Base-by-base conservation (phyloP, 352 stramenopile species). In the Globisporangium barbulae region DNA sequence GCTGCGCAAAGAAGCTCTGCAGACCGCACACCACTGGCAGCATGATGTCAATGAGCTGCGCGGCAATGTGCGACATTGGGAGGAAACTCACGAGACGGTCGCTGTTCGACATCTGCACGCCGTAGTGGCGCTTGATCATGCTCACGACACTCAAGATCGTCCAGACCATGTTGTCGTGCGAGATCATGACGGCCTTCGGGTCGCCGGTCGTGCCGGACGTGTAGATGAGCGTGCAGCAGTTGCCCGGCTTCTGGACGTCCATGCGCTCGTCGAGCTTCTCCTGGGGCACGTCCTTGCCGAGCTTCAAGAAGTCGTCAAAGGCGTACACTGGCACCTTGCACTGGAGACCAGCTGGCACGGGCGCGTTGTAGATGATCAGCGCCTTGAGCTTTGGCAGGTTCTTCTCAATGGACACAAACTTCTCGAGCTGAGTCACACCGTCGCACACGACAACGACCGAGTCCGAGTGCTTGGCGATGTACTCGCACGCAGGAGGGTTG, bases 181-280 rank as follows among this genome's bases (percentile, higher is more conserved):
- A 97, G 63, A 98, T 93, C 94, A 98, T 98, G 30, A 98, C 96
- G 28, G 91, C 94, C 78, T 98, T 98, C n/a, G 96, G 96, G 64
- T 90, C 73, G 33, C 96, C 91, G 19, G 96, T 98, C 63, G 94
- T 98, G 64, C 96, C 96, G 31, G 89, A 98, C 58, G 94, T 98
- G 80, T 98, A 98, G 64, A 98, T 97, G 53, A 98, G 76, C 63
- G 89, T 88, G 71, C 83, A 91, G 72, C 88, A 97, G 69, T 97
- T 78, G 42, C 88, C 87, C 0, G 91, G 89, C 65, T 92, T 90
- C 67, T 94, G 82, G 4, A 66, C 73, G 30, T 82, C 80, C 64
- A 96, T 94, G 63, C 85, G 75, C 52, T 88, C 80, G 59, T 92
- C 59, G 3, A 97, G 68, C 12, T 69, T 80, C 35, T 73, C 79